Evolutionary conservation across 2,329 filamentous ascomycete genomes (phyloP), one percentile per base, ranked within the genome.

Genomic region (Fusarium miscanthi): DNA sequence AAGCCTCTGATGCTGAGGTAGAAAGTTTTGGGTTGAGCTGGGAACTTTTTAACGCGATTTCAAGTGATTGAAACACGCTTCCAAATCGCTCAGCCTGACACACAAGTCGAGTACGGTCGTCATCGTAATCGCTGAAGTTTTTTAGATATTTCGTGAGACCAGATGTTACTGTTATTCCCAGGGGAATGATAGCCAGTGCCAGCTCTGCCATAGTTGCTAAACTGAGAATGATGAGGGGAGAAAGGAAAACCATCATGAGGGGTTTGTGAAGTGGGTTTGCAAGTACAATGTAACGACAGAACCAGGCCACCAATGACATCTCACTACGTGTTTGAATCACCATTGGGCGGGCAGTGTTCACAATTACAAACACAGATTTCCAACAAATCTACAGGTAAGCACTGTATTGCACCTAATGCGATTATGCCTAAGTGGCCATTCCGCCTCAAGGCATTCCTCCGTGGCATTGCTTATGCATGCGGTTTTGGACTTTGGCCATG

Each of bases 101-200:
- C 3, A 2, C 5, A 31, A 48, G 21, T 12, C 27, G 45, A 6
- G 21, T 3, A 8, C 27, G 45, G 3, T 48, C 27, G 3, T 31
- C 45, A 48, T 48, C 45, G 5, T 48, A 10, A 1, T n/a, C 45
- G 5, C 6, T n/a, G 27, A 48, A 31, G 5, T 10, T 2, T 17
- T 48, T 48, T 1, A 48, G 5, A 17, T 48, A 48, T 10, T 31
- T n/a, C 0, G 12, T 14, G 2, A 48, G 45, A 31, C 45, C 27
- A 31, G 45, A 31, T 6, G 45, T 48, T 0, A 48, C 27, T 31
- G 10, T 31, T n/a, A 48, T 31, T 1, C 27, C 45, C 21, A 48
- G 0, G 0, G 27, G 21, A n/a, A 48, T 2, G 0, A 48, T n/a
- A 12, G 14, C 45, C 7, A 48, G 14, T 17, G 45, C 27, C 0